Conservation (phyloP, 208 protist species). For the Trypanosoma mega region DNA sequence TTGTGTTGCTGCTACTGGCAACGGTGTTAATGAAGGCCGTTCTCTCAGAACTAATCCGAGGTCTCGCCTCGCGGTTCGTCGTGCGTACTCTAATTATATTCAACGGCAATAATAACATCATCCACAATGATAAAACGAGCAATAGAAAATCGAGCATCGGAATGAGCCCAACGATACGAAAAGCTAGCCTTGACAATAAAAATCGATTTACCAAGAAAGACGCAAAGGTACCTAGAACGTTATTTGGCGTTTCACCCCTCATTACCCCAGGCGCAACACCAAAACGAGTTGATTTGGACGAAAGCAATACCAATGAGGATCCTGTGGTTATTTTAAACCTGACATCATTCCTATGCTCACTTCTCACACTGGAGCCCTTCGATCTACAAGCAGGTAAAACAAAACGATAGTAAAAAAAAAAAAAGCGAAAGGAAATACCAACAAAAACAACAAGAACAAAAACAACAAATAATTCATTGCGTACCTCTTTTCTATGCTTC, state of each 20-base stretch:
- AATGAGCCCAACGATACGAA: neutral
- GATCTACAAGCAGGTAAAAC: slow-evolving; percentile 36
- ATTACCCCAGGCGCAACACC: neutral
- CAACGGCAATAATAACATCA: neutral
- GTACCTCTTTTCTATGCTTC: too few species aligned
- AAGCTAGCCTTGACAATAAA: too few species aligned
- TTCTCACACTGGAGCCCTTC: slow-evolving; percentile 32
- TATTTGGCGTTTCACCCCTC: slow-evolving; percentile 27
- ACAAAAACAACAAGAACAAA: too few species aligned
- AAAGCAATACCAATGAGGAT: neutral
- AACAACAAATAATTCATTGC: too few species aligned
- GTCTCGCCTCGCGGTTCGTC: slow-evolving; percentile 32
- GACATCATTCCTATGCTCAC: slow-evolving; percentile 34
- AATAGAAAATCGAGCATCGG: neutral
- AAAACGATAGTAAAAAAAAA: slow-evolving; percentile 9
- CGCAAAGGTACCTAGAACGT: neutral
- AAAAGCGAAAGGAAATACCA: neutral
- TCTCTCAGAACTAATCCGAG: slow-evolving; percentile 24
- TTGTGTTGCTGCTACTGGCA: slow-evolving; percentile 16
- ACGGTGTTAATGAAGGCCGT: slow-evolving; percentile 34
- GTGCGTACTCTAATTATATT: slow-evolving; percentile 27
- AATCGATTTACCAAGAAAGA: too few species aligned
- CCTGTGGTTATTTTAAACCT: slow-evolving; percentile 23
- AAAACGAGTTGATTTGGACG: neutral
- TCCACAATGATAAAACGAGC: neutral